Evolutionary conservation across 1,284 basidiomycete genomes (phyloP).

Genomic region (Coniophora puteana): DNA sequence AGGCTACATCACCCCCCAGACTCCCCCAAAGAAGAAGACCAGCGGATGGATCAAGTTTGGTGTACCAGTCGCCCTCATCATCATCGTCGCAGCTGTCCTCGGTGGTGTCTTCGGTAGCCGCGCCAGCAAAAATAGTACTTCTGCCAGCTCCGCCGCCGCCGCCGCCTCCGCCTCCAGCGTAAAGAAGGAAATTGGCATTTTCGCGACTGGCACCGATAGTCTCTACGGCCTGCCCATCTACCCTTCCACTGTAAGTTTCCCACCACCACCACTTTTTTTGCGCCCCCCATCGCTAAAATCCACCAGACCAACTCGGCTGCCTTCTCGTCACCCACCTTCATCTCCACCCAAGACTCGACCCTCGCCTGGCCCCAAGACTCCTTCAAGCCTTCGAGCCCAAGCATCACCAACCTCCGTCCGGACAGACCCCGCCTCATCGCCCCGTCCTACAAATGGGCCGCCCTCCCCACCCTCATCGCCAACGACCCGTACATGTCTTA

Average conservation of each 20-base stretch:
- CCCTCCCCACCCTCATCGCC: constrained; percentile 75
- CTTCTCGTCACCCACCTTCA: constrained; percentile 73
- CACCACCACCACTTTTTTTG: too few species aligned
- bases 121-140: constrained; percentile 38
- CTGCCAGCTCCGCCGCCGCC: constrained; percentile 29
- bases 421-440: constrained; percentile 92
- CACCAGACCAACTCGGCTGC: constrained; percentile 75
- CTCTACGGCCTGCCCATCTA: constrained; percentile 82
- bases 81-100: constrained; percentile 63
- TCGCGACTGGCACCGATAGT: constrained; percentile 74
- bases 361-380: constrained; percentile 76
- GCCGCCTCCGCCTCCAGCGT: constrained; percentile 54
- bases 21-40: constrained; percentile 32
- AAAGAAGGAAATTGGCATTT: constrained; percentile 59
- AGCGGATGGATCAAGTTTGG: constrained; percentile 55
- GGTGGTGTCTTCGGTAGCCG: constrained; percentile 65
- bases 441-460: constrained; percentile 89
- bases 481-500: constrained; percentile 82
- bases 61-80: constrained; percentile 47
- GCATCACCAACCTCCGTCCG: constrained; percentile 59
- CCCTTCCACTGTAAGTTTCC: constrained; percentile 71
- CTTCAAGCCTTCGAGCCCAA: constrained; percentile 60
- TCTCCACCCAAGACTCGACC: constrained; percentile 43
- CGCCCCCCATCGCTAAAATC: constrained; percentile 2
- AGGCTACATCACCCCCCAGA: constrained; percentile 54